phyloP scores from a whole-genome alignment of 2,329 filamentous ascomycete species.

The Beauveria medogensis region DNA sequence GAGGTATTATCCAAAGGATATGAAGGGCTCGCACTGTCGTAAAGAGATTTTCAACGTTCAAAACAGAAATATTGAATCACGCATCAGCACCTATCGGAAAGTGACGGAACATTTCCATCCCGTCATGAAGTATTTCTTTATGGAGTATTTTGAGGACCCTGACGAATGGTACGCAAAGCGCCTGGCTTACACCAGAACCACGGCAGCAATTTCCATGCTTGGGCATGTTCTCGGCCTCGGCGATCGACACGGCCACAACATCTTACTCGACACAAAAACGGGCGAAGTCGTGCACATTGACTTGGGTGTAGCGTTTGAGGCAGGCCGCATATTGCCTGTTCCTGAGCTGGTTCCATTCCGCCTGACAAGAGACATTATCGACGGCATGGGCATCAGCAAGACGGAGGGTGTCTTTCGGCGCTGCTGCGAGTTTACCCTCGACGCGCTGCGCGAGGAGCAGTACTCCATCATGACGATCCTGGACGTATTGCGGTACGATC shows the following conservation, averaged over 20 bases:
- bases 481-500: slow-evolving; percentile 96
- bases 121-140: slow-evolving; percentile 94
- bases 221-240: slow-evolving; percentile 89
- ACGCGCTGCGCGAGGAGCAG: slow-evolving; percentile 87
- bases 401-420: slow-evolving; percentile 94
- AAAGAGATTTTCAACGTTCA: slow-evolving; percentile 72
- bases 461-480: slow-evolving; percentile 98
- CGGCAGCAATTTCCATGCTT: slow-evolving; percentile 89
- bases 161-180: slow-evolving; percentile 93
- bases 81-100: slow-evolving; percentile 67
- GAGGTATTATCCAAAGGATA: slow-evolving; percentile 75
- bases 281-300: slow-evolving; percentile 97
- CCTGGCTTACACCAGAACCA: slow-evolving; percentile 85
- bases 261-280: slow-evolving; percentile 79
- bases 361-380: slow-evolving; percentile 86
- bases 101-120: slow-evolving; percentile 80
- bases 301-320: slow-evolving; percentile 93
- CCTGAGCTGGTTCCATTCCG: slow-evolving; percentile 95
- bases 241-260: slow-evolving; percentile 94
- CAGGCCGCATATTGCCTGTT: slow-evolving; percentile 87
- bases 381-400: slow-evolving; percentile 92
- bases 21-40: slow-evolving; percentile 67
- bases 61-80: slow-evolving; percentile 57
- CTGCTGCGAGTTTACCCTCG: slow-evolving; percentile 97
- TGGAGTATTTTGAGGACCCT: slow-evolving; percentile 86